Evolutionary conservation across 78 protist genomes (phyloP), one percentile per base, ranked within the genome.

Genomic region (Cavenderia fasciculata): DNA sequence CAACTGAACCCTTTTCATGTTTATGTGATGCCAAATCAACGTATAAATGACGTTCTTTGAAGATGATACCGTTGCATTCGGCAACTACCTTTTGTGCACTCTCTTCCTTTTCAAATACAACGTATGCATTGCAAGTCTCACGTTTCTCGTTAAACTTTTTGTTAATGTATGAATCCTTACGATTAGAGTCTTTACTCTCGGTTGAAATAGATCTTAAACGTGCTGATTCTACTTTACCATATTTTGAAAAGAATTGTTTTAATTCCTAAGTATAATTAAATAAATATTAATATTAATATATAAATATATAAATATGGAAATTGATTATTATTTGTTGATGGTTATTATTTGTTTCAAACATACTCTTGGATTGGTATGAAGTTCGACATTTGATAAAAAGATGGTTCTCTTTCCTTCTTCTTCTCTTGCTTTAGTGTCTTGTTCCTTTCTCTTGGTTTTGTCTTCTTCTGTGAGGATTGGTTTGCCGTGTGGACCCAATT

Each of bases 141-240:
- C 89, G 56, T 33, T 54, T 56, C 31, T 82, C 77, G 36, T 68
- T 65, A 41, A 25, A 82, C 8, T 82, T 61, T 21, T 82, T 82
- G 3, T 82, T 82, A 36, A 82, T 82, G 29, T 46, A 82, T 2
- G 89, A 54, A 31, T 31, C 68, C n/a, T 82, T 82, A 44, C 89
- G 54, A 31, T 82, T 82, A 8, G 68, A 75, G 40, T 54, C 63
- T 5, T 66, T 56, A 0, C 16, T 56, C 38, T 49, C 25, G 4
- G 68, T 16, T 23, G 89, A 77, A 5, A 82, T 23, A 44, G 89
- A 82, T 66, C 89, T 73, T 54, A 82, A 82, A 44, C 89, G 54
- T 29, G 54, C 31, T 1, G 65, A 27, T 27, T 66, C 54, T 4
- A 68, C 56, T 12, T 51, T 43, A 31, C 89, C 89, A 68, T 51